phyloP scores from a whole-genome alignment of 306 rosid genomes.

The Pterocarpus macrocarpus region DNA sequence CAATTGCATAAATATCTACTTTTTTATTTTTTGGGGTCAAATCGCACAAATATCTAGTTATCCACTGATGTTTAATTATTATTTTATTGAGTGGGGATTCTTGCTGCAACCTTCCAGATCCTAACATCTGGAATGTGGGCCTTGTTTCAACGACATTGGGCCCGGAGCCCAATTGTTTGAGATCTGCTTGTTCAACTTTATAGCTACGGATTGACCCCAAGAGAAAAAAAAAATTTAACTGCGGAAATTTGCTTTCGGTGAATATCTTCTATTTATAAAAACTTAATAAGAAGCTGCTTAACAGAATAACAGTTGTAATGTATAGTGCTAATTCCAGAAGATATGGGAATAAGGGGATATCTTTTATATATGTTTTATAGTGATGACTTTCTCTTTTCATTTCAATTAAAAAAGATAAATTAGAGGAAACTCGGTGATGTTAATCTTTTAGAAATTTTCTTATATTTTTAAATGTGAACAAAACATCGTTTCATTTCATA shows the following conservation, averaged over 20 bases:
- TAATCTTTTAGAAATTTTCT: background rate
- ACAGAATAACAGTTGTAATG: no score
- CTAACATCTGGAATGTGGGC: conserved; percentile 25
- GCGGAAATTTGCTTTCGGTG: no score
- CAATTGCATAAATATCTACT: background rate
- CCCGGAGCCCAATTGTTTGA: conserved; percentile 36
- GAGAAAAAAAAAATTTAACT: no score
- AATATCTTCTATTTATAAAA: no score
- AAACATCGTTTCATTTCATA: conserved; percentile 29
- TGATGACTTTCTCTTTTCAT: background rate
- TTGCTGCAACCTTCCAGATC: background rate
- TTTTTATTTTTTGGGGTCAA: background rate
- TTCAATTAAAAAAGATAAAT: background rate
- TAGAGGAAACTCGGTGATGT: background rate
- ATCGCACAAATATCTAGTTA: conserved; percentile 6
- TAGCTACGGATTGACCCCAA: background rate
- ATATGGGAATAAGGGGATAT: background rate
- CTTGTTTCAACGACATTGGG: conserved; percentile 7
- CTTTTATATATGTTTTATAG: background rate
- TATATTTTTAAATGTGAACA: background rate
- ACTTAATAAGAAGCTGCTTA: no score
- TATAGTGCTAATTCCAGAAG: background rate
- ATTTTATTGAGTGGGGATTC: background rate
- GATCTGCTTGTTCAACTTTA: conserved; percentile 6
- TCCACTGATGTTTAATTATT: background rate